phyloP scores from a whole-genome alignment of 2,329 filamentous ascomycete species.

The Cladosporium sp. region DNA sequence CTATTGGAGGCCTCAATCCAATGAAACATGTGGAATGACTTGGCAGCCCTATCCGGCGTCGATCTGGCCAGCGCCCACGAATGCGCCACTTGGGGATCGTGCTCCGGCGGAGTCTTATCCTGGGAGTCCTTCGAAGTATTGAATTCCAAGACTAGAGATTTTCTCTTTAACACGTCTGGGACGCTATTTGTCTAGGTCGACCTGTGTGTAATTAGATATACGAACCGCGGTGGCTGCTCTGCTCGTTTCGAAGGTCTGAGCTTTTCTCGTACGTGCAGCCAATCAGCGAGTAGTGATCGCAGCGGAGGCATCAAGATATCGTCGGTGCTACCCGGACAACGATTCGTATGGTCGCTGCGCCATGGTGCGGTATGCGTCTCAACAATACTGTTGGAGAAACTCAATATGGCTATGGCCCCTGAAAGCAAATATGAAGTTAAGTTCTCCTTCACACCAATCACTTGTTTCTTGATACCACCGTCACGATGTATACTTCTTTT shows the following conservation, averaged over 20 bases:
- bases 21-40: background rate
- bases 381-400: background rate
- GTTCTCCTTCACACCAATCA: background rate
- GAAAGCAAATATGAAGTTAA: background rate
- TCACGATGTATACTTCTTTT: background rate
- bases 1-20: background rate
- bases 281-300: background rate
- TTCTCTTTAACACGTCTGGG: background rate
- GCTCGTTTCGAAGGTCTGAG: background rate
- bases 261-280: slow-evolving; percentile 4
- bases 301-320: background rate
- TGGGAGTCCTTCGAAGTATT: background rate
- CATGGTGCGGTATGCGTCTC: background rate
- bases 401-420: background rate
- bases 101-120: background rate
- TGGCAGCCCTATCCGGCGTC: background rate
- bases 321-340: slow-evolving; percentile 5
- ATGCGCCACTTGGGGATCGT: background rate
- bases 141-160: background rate
- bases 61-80: background rate
- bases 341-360: background rate
- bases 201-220: background rate
- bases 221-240: background rate
- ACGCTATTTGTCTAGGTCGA: background rate
- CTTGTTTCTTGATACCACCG: background rate